Percentiles rank a stretch among this genome's conserved stretches.
phyloP scores from a whole-genome alignment of 2,329 filamentous ascomycete species.

The Colletotrichum aenigma region DNA sequence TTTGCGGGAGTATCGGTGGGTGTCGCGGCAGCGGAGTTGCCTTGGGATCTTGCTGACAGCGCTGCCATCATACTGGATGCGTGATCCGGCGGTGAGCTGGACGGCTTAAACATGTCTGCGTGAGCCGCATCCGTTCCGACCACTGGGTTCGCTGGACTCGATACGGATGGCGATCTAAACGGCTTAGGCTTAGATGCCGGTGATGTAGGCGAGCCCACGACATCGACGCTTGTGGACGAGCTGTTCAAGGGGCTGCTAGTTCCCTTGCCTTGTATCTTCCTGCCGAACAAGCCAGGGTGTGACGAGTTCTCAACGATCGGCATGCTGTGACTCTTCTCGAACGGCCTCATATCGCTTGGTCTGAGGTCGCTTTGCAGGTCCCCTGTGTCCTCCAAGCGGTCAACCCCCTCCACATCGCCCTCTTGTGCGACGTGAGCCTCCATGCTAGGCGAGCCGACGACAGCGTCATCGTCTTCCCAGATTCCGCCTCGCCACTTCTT shows the following conservation, averaged over 20 bases:
- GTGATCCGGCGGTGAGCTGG: constrained; percentile 60
- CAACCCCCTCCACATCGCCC: constrained; percentile 53
- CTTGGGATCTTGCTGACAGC: constrained; percentile 65
- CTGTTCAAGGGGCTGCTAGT: constrained; percentile 35
- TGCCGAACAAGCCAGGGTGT: constrained; percentile 52
- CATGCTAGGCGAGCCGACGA: constrained; percentile 38
- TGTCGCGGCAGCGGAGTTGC: constrained; percentile 55
- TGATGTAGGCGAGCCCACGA: constrained; percentile 38
- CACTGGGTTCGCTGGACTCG: constrained; percentile 65
- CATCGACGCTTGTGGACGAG: constrained; percentile 53
- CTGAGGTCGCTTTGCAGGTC: constrained; percentile 44
- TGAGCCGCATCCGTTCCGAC: constrained; percentile 71
- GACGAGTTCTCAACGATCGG: constrained; percentile 45
- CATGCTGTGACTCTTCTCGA: constrained; percentile 62
- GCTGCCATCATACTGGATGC: constrained; percentile 71
- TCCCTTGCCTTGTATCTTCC: constrained; percentile 47
- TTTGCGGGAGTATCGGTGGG: constrained; percentile 38
- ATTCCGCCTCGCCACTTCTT: constrained; percentile 87
- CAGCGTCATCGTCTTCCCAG: constrained; percentile 63
- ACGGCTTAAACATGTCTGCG: constrained; percentile 66
- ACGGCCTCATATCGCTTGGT: constrained; percentile 44
- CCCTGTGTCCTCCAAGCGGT: constrained; percentile 44
- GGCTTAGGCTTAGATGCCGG: constrained; percentile 28
- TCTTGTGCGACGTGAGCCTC: constrained; percentile 45
- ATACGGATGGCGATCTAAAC: constrained; percentile 62